Evolutionary conservation across 2,329 filamentous ascomycete species (phyloP).

Genomic region (Claviceps sorghi): DNA sequence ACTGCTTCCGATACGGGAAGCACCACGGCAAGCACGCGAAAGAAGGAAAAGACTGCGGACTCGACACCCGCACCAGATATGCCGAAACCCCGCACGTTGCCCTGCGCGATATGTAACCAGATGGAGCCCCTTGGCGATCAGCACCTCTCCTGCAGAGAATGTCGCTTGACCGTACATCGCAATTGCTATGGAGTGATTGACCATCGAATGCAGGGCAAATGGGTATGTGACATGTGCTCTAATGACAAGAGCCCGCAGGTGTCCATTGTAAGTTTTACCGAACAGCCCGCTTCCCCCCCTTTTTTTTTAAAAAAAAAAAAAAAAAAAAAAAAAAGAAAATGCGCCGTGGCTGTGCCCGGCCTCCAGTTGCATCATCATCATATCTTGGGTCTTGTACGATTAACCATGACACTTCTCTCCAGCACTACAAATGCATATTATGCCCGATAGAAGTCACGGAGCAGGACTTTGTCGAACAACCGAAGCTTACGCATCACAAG

Average conservation of each 20-base stretch:
- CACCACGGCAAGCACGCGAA: constrained; percentile 30
- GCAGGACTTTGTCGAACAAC: constrained; percentile 69
- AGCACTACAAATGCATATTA: constrained; percentile 80
- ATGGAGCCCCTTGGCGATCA: constrained; percentile 58
- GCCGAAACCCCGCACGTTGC: constrained; percentile 62
- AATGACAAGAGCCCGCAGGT: constrained; percentile 88
- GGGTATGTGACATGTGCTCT: constrained; percentile 89
- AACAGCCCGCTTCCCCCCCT: too few species aligned
- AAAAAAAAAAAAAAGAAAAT: too few species aligned
- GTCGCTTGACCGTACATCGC: constrained; percentile 79
- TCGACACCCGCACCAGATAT: constrained; percentile 56
- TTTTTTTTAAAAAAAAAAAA: too few species aligned
- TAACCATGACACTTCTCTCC: constrained; percentile 10
- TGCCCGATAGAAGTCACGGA: constrained; percentile 74
- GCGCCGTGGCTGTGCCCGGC: too few species aligned
- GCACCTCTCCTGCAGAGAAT: constrained; percentile 69
- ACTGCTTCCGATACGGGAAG: constrained; percentile 30
- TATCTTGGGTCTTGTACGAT: constrained; percentile 9
- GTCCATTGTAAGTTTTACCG: constrained; percentile 72
- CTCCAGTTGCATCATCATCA: background rate
- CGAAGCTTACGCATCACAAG: constrained; percentile 37
- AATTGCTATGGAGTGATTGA: constrained; percentile 78
- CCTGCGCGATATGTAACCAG: constrained; percentile 72
- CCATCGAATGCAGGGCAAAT: constrained; percentile 59
- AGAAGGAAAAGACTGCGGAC: constrained; percentile 42